Base-by-base conservation (phyloP, 2,329 filamentous ascomycete species). In the Hymenoscyphus fructigenus region DNA sequence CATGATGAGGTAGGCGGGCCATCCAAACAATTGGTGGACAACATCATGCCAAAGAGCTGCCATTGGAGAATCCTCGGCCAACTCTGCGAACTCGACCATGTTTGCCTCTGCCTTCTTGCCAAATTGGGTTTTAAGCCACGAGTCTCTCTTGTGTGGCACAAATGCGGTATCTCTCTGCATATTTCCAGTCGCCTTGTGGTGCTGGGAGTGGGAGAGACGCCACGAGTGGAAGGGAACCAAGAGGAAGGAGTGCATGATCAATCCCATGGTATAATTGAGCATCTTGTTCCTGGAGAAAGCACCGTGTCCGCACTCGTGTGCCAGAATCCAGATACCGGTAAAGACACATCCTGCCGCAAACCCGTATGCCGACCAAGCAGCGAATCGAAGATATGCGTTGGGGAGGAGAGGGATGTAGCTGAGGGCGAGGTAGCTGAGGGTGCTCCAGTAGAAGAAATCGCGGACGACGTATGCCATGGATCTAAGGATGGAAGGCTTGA, bases 161-260 rank as follows among this genome's bases (percentile, higher is more conserved):
- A 88, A 88, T 23, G 83, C 85, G 74, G 87, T 88, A 75, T 90
- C 88, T 79, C 86, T 87, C 65, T 87, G 83, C 79, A 89, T 86
- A 78, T 90, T 84, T 69, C 86, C 86, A 56, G 86, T 87, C 77
- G 85, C 88, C 69, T 84, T 84, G 78, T 92, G 89, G 77, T 91
- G 89, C 60, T 88, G 84, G 65, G 84, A 83, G 76, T 92, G 89
- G 36, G 84, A 88, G 75, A 86, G 87, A 78, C 89, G 87, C 89
- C 89, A 91, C 59, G 85, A 87, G 79, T 90, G 91, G 79, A 88
- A 92, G 3, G 89, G 89, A 2, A 89, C 88, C 66, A 89, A 76
- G 44, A 91, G 80, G 69, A 84, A 81, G 5, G 86, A 89, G 80
- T 92, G 89, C 55, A 87, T 78, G 63, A 84, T 77, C 80, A 88